Conservation (phyloP, 2,329 filamentous ascomycete species). For the Colletotrichum cuscutae region DNA sequence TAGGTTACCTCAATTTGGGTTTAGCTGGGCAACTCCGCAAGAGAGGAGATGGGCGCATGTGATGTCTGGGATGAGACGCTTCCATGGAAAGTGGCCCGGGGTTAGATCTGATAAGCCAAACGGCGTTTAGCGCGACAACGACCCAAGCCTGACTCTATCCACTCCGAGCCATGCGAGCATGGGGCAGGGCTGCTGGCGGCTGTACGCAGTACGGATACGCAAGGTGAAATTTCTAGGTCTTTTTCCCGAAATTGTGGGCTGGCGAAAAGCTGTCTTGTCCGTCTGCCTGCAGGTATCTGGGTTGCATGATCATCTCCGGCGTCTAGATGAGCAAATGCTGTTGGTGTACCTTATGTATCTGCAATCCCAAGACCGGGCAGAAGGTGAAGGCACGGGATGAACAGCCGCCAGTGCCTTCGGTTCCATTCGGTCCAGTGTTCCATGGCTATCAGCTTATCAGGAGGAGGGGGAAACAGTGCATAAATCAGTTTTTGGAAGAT, state of each 20-base stretch:
- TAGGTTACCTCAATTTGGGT: slow-evolving; percentile 5
- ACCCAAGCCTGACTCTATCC: not conserved
- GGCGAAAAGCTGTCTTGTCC: not conserved
- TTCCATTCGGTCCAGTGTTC: not conserved
- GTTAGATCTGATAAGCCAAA: slow-evolving; percentile 34
- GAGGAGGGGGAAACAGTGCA: not conserved
- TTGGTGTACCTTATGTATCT: not conserved
- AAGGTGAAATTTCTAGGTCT: slow-evolving; percentile 1
- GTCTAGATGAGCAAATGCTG: not conserved
- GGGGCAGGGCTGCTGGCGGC: slow-evolving; percentile 16
- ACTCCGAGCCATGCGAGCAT: slow-evolving; percentile 27
- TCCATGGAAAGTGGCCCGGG: slow-evolving; percentile 22
- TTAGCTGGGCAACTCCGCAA: slow-evolving; percentile 24
- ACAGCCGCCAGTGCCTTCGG: not conserved
- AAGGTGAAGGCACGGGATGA: not conserved
- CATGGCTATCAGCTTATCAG: not conserved
- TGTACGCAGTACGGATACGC: not conserved
- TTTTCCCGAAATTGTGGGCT: not conserved
- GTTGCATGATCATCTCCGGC: not conserved
- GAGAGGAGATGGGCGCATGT: slow-evolving; percentile 24
- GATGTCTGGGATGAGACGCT: slow-evolving; percentile 31
- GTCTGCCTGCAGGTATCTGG: not conserved
- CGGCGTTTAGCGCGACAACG: slow-evolving; percentile 10
- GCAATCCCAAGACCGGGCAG: not conserved
- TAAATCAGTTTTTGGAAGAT: accelerated